Evolutionary conservation across 1,284 basidiomycete species (phyloP).

Genomic region (Apiotrichum akiyoshidainum): DNA sequence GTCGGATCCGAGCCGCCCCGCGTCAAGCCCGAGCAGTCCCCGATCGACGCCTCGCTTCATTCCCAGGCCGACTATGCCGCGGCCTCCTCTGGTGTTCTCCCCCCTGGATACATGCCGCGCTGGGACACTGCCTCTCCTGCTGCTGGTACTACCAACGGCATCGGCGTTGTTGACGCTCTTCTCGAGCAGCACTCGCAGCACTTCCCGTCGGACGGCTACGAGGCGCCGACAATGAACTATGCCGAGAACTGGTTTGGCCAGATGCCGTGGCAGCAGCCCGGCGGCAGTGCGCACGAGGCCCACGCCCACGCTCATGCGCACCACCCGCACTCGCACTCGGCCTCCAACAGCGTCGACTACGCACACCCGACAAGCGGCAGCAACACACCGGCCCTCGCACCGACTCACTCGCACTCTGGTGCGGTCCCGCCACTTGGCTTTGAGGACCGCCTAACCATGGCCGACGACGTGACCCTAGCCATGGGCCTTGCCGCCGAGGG

Average conservation of each 20-base stretch:
- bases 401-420: not conserved
- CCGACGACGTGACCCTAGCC: conserved; percentile 2
- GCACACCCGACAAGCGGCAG: not conserved
- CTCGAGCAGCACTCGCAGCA: not conserved
- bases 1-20: conserved; percentile 13
- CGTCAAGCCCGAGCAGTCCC: conserved; percentile 2
- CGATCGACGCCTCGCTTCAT: not conserved
- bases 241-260: not conserved
- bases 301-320: not conserved
- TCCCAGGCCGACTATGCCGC: not conserved
- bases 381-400: no score
- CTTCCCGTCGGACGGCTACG: not conserved
- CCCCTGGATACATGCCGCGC: not conserved
- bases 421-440: not conserved
- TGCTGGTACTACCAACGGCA: not conserved
- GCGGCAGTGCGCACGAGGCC: not conserved
- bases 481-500: conserved; percentile 2
- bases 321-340: not conserved
- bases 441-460: conserved; percentile 5
- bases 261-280: not conserved
- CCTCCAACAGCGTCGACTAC: not conserved
- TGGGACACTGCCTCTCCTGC: not conserved
- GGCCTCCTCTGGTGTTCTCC: not conserved
- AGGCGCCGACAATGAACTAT: conserved; percentile 8
- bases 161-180: not conserved